Conservation (phyloP, 2,329 filamentous ascomycete species). For the Aureobasidium uvarum region DNA sequence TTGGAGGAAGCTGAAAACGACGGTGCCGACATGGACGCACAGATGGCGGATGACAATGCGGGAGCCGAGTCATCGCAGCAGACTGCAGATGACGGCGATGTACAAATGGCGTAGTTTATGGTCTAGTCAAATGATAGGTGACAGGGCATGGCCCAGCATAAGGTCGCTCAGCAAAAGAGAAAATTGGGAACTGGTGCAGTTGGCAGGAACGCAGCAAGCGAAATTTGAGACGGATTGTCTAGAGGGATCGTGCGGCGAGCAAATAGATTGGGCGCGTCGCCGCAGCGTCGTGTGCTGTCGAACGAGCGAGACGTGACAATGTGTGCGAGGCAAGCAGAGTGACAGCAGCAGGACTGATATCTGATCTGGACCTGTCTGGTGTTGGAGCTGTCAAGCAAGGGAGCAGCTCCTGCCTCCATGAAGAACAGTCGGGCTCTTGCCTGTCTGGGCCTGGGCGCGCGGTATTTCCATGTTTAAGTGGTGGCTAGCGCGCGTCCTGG, state of each 20-base stretch:
- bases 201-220: conserved; percentile 7
- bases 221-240: conserved; percentile 21
- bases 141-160: conserved; percentile 6
- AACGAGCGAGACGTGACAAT: not conserved
- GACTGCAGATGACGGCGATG: conserved; percentile 30
- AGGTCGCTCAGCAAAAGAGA: not conserved
- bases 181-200: not conserved
- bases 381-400: conserved; percentile 17
- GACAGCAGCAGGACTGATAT: not conserved
- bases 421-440: not conserved
- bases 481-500: not conserved
- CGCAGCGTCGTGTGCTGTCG: not conserved
- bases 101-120: conserved; percentile 27
- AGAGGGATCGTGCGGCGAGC: conserved; percentile 9
- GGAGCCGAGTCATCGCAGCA: conserved; percentile 27
- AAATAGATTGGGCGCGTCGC: conserved; percentile 11
- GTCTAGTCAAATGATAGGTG: not conserved
- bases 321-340: not conserved
- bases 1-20: conserved; percentile 21
- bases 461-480: conserved; percentile 6
- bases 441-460: not conserved
- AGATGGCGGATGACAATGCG: conserved; percentile 28
- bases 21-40: conserved; percentile 25
- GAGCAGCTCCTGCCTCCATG: not conserved
- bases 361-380: conserved; percentile 1